Percentiles rank a stretch among this genome's conserved stretches.
phyloP scores from a whole-genome alignment of 495 filamentous ascomycete genomes.

The Trichoderma erinaceum region DNA sequence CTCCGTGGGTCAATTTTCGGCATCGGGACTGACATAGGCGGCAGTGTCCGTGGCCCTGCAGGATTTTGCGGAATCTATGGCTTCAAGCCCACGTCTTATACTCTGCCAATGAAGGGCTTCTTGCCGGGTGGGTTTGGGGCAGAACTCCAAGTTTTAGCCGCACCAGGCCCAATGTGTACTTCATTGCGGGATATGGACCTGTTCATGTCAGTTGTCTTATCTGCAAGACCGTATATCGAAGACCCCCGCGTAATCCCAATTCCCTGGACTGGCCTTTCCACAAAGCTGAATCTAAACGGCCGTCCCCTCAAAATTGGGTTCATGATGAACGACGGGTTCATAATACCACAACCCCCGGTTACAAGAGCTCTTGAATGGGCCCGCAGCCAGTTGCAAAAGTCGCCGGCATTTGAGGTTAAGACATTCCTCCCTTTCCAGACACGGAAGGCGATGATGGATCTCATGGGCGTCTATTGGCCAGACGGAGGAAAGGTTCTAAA shows the following conservation, averaged over 20 bases:
- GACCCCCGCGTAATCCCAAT: slow-evolving; percentile 27
- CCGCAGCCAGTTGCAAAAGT: slow-evolving; percentile 37
- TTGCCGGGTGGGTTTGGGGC: slow-evolving; percentile 26
- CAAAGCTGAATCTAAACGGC: slow-evolving; percentile 30
- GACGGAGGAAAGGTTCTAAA: slow-evolving; percentile 53
- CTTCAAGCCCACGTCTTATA: slow-evolving; percentile 49
- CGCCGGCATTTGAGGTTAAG: slow-evolving; percentile 44
- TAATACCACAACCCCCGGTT: slow-evolving; percentile 66
- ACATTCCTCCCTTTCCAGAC: slow-evolving; percentile 39
- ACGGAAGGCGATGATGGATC: slow-evolving; percentile 39
- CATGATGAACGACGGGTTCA: slow-evolving; percentile 62
- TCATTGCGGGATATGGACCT: slow-evolving; percentile 29
- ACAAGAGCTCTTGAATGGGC: slow-evolving; percentile 51
- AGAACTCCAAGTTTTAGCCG: slow-evolving; percentile 28
- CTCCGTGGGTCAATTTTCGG: slow-evolving; percentile 38
- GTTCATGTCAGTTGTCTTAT: slow-evolving; percentile 29
- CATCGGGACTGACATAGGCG: slow-evolving; percentile 66
- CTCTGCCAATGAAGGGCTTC: slow-evolving; percentile 51
- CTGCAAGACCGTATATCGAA: slow-evolving; percentile 22
- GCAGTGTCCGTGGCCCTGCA: slow-evolving; percentile 55
- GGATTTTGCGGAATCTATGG: slow-evolving; percentile 54
- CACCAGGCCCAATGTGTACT: slow-evolving; percentile 27
- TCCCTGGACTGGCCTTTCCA: slow-evolving; percentile 40
- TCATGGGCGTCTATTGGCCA: slow-evolving; percentile 43
- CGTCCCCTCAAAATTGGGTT: slow-evolving; percentile 66